Percentiles rank a stretch among this genome's conserved stretches.
Evolutionary conservation across 257 asterid genomes (phyloP).

Genomic region (Nicotiana tomentosiformis): DNA sequence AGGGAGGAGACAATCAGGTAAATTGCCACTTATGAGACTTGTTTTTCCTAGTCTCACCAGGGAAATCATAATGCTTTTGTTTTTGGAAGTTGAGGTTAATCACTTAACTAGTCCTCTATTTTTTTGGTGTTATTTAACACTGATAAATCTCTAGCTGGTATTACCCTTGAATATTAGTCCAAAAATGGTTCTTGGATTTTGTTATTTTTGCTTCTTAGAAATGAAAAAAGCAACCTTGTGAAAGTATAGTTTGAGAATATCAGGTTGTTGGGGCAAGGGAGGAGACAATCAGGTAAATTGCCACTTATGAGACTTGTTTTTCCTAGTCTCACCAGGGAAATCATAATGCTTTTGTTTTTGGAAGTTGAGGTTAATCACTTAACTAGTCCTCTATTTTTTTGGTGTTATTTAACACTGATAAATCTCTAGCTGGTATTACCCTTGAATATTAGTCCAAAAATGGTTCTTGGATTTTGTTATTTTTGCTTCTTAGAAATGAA

Average conservation of each 20-base stretch:
- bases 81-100: not conserved
- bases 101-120: not conserved
- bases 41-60: too few relatives aligned
- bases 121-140: not conserved
- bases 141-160: not conserved
- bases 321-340: too few relatives aligned
- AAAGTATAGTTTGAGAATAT: too few relatives aligned
- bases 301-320: too few relatives aligned
- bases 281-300: too few relatives aligned
- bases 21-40: too few relatives aligned
- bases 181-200: not conserved
- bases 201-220: not conserved
- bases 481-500: not conserved
- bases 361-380: not conserved
- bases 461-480: not conserved
- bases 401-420: not conserved
- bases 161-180: not conserved
- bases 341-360: not conserved
- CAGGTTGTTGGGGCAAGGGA: too few relatives aligned
- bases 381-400: not conserved
- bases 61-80: not conserved
- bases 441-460: not conserved
- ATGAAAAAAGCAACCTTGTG: not conserved
- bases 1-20: too few relatives aligned
- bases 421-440: not conserved